Percentiles rank a stretch among this genome's conserved stretches.
Evolutionary conservation across 345 rosid species (phyloP).

Genomic region (Camelina sativa): DNA sequence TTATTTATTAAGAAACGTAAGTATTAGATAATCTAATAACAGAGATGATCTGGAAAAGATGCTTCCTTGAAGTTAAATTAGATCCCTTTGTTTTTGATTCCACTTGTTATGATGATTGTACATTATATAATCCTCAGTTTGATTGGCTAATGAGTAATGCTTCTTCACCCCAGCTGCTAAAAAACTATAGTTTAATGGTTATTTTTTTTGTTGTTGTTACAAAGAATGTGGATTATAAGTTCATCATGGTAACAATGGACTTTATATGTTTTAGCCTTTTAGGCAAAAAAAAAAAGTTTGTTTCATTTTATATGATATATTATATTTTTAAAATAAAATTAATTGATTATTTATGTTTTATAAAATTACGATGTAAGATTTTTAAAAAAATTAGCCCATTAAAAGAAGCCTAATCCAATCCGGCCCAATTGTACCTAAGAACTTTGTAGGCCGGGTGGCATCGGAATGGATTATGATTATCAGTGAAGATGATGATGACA

Average conservation of each 20-base stretch:
- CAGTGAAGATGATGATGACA: background rate
- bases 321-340: too few species aligned
- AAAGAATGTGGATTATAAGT: background rate
- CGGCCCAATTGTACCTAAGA: conserved; percentile 11
- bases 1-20: conserved; percentile 22
- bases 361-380: background rate
- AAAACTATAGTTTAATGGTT: background rate
- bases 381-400: background rate
- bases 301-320: too few species aligned
- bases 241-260: background rate
- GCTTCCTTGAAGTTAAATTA: background rate
- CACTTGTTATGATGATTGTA: background rate
- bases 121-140: background rate
- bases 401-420: conserved; percentile 1
- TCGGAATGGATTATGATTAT: background rate
- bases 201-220: background rate
- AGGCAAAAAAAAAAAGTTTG: too few species aligned
- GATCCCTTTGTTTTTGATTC: conserved; percentile 11
- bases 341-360: too few species aligned
- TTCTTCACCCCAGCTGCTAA: background rate
- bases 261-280: too few species aligned
- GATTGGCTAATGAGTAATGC: conserved; percentile 13
- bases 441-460: background rate
- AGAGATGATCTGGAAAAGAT: conserved; percentile 24
- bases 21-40: conserved; percentile 24